Evolutionary conservation across 345 rosid genomes (phyloP), one percentile per base, ranked within the genome.

Genomic region (Gossypium sturtianum): DNA sequence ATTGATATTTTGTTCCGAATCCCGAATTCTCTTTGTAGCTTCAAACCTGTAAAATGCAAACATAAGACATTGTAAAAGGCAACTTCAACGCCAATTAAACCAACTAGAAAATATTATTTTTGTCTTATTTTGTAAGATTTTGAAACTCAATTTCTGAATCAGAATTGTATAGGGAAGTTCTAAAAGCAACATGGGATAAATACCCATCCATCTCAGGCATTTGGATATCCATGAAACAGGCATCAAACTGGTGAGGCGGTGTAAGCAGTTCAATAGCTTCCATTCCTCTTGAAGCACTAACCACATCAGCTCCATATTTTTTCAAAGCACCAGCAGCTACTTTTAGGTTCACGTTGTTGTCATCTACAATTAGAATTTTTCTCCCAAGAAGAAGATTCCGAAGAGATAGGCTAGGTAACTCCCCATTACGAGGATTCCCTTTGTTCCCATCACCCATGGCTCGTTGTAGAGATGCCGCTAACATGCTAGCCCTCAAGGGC

Each of bases 171-270:
- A 41, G 6, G 52, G 71, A 62, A 58, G 44, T 12, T 43, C 12
- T 15, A 60, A 59, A 74, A n/a, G 48, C 58, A 67, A 13, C 38
- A 57, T 48, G 41, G 23, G 2, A 56, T 25, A 67, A 86, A 76
- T 92, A 94, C 98, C 98, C 98, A 73, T 94, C 97, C 97, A 92
- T 92, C 84, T 84, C 89, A 27, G 98, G 98, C 98, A 94, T 94
- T 77, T 94, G 98, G 77, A 94, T 91, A 82, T 94, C 98, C 98
- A 94, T 94, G 87, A 94, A 94, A 84, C 98, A 94, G 44, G 98
- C 98, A 82, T 94, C 94, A 76, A 92, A 94, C 53, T 77, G 49
- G 73, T 94, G 98, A 2, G 94, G 97, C 56, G 95, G 94, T 69
- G 73, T 74, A 38, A 94, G 97, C 79, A 86, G 73, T 15, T 80